These are phyloP conservation scores for Kluyveromyces marxianus DNA, from an alignment of 1,139 yeast genomes.

Conservation along the genomic window DNA sequence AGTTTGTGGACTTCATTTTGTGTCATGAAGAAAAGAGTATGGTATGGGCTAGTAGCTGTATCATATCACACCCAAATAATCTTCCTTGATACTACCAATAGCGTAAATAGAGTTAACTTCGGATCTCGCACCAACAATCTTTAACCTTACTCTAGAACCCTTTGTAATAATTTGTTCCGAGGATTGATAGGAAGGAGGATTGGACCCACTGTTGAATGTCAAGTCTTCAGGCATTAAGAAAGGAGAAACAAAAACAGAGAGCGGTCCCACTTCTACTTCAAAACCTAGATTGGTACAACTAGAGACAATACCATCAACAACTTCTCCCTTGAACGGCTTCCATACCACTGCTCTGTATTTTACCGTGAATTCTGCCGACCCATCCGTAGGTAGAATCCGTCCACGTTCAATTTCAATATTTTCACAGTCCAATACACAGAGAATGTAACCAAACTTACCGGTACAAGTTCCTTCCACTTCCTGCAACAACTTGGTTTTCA, in stretches of 20 bases:
- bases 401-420: conserved; percentile 95
- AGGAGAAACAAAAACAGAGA: conserved; percentile 88
- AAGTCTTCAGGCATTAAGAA: conserved; percentile 92
- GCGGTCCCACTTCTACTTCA: conserved; percentile 96
- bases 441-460: conserved; percentile 96
- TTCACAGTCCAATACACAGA: conserved; percentile 93
- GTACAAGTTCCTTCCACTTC: conserved; percentile 99
- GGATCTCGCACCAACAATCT: conserved; percentile 94
- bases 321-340: conserved; percentile 98
- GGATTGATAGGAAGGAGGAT: conserved; percentile 96
- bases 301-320: conserved; percentile 92
- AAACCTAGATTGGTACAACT: conserved; percentile 95
- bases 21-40: too few species aligned
- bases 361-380: conserved; percentile 95
- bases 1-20: too few species aligned
- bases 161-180: conserved; percentile 93
- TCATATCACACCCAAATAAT: conserved; percentile 78
- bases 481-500: conserved; percentile 79
- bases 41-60: background rate
- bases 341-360: conserved; percentile 95
- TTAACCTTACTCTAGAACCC: conserved; percentile 87
- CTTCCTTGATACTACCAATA: conserved; percentile 95
- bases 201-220: conserved; percentile 90
- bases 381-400: conserved; percentile 78
- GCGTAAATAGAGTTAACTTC: conserved; percentile 97